Base-by-base conservation (phyloP, 306 rosid genomes). In the Lablab purpureus region DNA sequence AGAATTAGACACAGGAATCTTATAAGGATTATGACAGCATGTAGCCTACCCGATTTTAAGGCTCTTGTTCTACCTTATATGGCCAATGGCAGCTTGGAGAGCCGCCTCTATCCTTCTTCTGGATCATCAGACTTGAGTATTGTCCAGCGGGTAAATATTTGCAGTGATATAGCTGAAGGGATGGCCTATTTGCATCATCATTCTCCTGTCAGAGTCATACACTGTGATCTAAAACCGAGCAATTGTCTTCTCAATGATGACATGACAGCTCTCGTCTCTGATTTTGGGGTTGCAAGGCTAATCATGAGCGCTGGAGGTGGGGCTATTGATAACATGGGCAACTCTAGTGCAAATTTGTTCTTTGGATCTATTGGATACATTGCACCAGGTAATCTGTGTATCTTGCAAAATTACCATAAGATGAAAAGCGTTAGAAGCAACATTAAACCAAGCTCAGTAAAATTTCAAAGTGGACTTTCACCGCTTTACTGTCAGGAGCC, bases 131-230 rank as follows among this genome's bases (percentile, higher is more conserved):
- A 88, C 78, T 78, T 91, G 85, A 87, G 79, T 77, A 84, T 90
- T 54, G 32, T 84, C 51, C 91, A 87, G 55, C 87, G 97, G 83
- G 89, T 90, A 75, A 85, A 90, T 28, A 90, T 92, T 77, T 92
- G 94, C 84, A 88, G 92, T 49, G 91, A 92, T 65, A 75, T 90
- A 59, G 92, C 97, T n/a, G 94, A 92, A 85, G 92, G 92, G 43
- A 87, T 92, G 92, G 94, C 92, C 62, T 92, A 90, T 80, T 84
- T 92, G 49, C 94, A 92, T 82, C 97, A 92, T 63, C 88, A 92
- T 66, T 90, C 97, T 40, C 97, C 88, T 7, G 85, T 84, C 58
- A 85, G 79, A 83, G 94, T 88, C 83, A 88, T 90, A 70, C 94
- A 92, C 77, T 90, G 94, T 56, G 97, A 92, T 79, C 84, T 90